phyloP scores from a whole-genome alignment of 768 basidiomycete species.

The Pisolithus marmoratus region DNA sequence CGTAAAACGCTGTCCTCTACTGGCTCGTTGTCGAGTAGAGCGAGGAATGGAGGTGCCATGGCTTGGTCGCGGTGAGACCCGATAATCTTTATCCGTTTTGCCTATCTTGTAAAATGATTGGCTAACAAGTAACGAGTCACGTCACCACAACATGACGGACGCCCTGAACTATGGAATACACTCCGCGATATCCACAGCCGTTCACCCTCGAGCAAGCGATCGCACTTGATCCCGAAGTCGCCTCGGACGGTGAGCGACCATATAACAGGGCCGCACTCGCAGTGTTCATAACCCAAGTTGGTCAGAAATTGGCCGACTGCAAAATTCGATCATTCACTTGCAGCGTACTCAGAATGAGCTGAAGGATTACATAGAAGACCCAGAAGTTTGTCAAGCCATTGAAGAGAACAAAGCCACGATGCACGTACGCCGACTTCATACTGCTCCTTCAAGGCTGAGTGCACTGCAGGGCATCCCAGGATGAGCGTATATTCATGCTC shows the following conservation, averaged over 20 bases:
- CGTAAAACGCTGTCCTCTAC: conserved; percentile 42
- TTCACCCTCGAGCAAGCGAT: conserved; percentile 66
- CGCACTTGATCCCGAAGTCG: conserved; percentile 56
- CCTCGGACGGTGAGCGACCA: conserved; percentile 56
- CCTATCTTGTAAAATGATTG: no score
- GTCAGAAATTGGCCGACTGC: conserved; percentile 69
- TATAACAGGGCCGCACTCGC: background rate
- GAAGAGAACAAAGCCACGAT: conserved; percentile 72
- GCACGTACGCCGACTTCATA: conserved; percentile 36
- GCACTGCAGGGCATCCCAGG: conserved; percentile 60
- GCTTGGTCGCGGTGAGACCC: background rate
- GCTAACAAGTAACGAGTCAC: no score
- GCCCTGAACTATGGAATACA: conserved; percentile 55
- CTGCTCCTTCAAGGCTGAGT: conserved; percentile 9
- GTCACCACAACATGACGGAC: no score
- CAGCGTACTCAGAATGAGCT: conserved; percentile 57
- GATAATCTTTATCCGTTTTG: no score
- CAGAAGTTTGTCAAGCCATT: conserved; percentile 53
- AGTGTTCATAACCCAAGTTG: background rate
- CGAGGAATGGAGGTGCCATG: conserved; percentile 43
- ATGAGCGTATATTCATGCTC: conserved; percentile 68
- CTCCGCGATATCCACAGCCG: conserved; percentile 64
- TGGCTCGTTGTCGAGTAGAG: conserved; percentile 46
- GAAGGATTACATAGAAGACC: conserved; percentile 46
- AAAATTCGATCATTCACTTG: conserved; percentile 63